Conservation (phyloP, 192 early-diverging fungal species). For the Geranomyces michiganensis region DNA sequence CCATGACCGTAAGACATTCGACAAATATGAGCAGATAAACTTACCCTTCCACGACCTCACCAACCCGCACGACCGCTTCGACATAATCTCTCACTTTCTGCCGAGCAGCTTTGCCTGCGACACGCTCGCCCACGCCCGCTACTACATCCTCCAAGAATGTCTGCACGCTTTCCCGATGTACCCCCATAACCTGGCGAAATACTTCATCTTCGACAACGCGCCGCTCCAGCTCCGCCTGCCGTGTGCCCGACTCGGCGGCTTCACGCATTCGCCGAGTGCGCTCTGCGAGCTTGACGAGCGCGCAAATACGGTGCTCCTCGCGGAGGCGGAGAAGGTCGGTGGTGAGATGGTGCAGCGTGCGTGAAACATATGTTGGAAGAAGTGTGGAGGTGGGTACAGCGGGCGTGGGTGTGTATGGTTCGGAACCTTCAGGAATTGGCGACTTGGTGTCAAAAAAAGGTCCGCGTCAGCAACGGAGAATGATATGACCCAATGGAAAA, state of each 20-base stretch:
- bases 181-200: conserved; percentile 57
- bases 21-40: not conserved
- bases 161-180: conserved; percentile 64
- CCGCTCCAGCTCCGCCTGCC: conserved; percentile 54
- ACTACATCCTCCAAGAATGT: conserved; percentile 60
- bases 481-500: too few species aligned
- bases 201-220: conserved; percentile 55
- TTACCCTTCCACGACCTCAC: conserved; percentile 34
- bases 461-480: too few species aligned
- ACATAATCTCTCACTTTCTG: conserved; percentile 52
- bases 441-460: too few species aligned
- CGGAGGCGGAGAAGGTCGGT: conserved; percentile 59
- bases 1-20: too few species aligned
- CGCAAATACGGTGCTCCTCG: conserved; percentile 53
- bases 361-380: conserved; percentile 10
- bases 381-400: not conserved
- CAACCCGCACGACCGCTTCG: conserved; percentile 39
- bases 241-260: conserved; percentile 55
- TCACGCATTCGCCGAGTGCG: conserved; percentile 61
- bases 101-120: conserved; percentile 45
- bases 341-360: conserved; percentile 59
- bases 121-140: conserved; percentile 38
- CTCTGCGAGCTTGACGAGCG: conserved; percentile 61
- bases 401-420: conserved; percentile 6
- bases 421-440: conserved; percentile 1